Evolutionary conservation across 1,284 basidiomycete genomes (phyloP), one percentile per base, ranked within the genome.

Genomic region (Fomitopsis palustris): DNA sequence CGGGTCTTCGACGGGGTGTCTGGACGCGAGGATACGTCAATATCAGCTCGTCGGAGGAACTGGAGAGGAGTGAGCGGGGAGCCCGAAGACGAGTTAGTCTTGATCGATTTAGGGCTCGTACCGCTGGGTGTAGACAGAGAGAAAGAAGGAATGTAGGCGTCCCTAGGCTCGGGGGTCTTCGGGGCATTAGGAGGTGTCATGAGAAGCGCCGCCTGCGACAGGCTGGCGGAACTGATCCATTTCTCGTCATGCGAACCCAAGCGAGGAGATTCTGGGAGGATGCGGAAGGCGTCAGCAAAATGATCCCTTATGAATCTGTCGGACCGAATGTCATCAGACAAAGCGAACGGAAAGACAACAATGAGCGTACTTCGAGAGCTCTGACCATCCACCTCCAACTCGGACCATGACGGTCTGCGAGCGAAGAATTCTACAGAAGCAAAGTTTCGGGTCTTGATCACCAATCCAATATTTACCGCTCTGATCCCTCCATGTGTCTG

Each of bases 401-500:
- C 94, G 85, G 42, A 97, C 93, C 95, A 97, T 96, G 62, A 96
- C 95, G 0, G 91, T 95, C 65, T 93, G 89, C 3, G 91, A 94
- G n/a, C 93, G 85, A 37, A 96, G 75, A 58, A 96, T 96, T 21
- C 95, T 84, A 72, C 94, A 96, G 72, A 95, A 96, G 72, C 92
- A 94, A 19, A 96, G 78, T 70, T 88, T 94, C 1, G 94, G 85
- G 54, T 94, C 90, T 63, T 90, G 85, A 63, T 92, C 87, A 10
- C 95, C 95, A 66, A 97, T 96, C 93, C 93, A 96, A 71, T 97
- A 97, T 69, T 93, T 94, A 17, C 95, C 95, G 61, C 92, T 93
- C 73, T 93, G 88, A 70, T 95, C 93, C 70, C 87, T 88, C 92
- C 92, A 95, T 12, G 84, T 87, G 56, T 87, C 88, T n/a, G 86